phyloP scores from a whole-genome alignment of 1,284 basidiomycete species.

The Ceratobasidium sp. region DNA sequence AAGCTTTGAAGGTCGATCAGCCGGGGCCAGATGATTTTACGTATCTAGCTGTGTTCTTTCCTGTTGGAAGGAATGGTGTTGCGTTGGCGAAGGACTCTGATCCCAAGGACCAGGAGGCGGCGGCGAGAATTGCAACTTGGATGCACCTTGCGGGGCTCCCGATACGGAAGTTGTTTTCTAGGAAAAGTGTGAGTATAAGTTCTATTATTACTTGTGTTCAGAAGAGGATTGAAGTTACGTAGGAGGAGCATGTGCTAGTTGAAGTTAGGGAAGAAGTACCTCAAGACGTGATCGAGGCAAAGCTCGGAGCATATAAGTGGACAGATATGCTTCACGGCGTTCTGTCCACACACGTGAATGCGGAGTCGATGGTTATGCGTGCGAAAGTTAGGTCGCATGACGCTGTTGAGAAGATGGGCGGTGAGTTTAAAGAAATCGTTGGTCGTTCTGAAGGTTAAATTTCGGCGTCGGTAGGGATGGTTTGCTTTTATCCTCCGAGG shows the following conservation, averaged over 20 bases:
- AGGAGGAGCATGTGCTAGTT: slow-evolving; percentile 38
- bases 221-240: neutral
- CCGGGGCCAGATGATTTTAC: slow-evolving; percentile 37
- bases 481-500: slow-evolving; percentile 3
- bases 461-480: slow-evolving; percentile 21
- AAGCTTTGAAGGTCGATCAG: slow-evolving; percentile 12
- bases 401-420: slow-evolving; percentile 34
- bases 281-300: slow-evolving; percentile 35
- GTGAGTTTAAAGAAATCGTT: neutral
- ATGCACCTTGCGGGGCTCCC: slow-evolving; percentile 28
- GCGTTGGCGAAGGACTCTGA: slow-evolving; percentile 13
- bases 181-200: slow-evolving; percentile 6
- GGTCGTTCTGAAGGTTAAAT: neutral
- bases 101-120: slow-evolving; percentile 16
- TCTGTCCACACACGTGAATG: neutral
- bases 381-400: slow-evolving; percentile 36
- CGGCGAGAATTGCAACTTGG: slow-evolving; percentile 20
- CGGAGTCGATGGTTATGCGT: slow-evolving; percentile 18
- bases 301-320: slow-evolving; percentile 37
- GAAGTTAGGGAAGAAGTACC: slow-evolving; percentile 40
- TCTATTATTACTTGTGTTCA: neutral
- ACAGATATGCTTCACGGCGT: slow-evolving; percentile 15
- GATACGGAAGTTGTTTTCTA: slow-evolving; percentile 31
- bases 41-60: slow-evolving; percentile 28
- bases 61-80: slow-evolving; percentile 29